phyloP scores from a whole-genome alignment of 148 eudicot species.

The Spergularia bocconei region DNA sequence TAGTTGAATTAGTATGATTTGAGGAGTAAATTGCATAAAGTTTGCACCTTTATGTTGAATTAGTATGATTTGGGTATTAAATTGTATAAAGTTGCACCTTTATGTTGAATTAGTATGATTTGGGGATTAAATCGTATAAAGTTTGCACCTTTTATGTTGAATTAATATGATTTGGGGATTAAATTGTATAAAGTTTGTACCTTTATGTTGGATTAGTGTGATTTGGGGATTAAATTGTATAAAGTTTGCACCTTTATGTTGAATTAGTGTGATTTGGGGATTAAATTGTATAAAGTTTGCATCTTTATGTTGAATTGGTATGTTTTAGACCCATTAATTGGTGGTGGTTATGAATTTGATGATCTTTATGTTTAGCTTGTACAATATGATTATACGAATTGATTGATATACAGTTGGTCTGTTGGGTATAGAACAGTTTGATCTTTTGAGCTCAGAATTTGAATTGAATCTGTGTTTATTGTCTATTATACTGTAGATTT shows the following conservation, averaged over 20 bases:
- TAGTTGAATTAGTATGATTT: too few species aligned
- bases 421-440: not conserved
- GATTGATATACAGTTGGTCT: not conserved
- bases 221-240: not conserved
- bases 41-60: constrained; percentile 1
- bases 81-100: not conserved
- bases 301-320: not conserved
- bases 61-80: too few species aligned
- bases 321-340: too few species aligned
- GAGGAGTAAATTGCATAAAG: not conserved
- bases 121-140: not conserved
- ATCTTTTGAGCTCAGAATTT: not conserved
- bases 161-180: not conserved
- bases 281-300: not conserved
- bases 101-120: not conserved
- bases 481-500: not conserved
- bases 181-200: not conserved
- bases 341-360: too few species aligned
- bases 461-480: not conserved
- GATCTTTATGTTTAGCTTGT: too few species aligned
- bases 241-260: constrained; percentile 5
- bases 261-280: not conserved
- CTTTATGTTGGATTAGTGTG: not conserved
- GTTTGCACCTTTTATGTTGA: not conserved
- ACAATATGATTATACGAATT: not conserved